These are phyloP conservation scores for Lichtheimia corymbifera DNA, from an alignment of 371 early-diverging fungal species.

Conservation along the genomic window DNA sequence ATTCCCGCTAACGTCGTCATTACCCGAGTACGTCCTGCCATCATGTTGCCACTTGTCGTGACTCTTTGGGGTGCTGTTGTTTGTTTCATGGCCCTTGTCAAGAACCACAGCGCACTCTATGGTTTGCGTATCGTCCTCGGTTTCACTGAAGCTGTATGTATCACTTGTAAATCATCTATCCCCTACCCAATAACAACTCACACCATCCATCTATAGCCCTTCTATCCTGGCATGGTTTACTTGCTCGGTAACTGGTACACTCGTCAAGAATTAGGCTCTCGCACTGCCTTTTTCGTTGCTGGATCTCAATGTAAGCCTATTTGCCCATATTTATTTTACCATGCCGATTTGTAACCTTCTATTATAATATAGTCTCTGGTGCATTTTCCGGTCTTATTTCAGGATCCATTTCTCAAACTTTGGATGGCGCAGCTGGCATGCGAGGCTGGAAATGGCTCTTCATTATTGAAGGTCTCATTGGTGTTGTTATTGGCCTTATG, in stretches of 20 bases:
- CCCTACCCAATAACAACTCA: too few relatives aligned
- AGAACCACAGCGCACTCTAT: slow-evolving; percentile 45
- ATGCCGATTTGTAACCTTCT: too few relatives aligned
- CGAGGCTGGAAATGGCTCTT: slow-evolving; percentile 67
- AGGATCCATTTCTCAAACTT: slow-evolving; percentile 34
- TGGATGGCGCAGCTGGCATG: slow-evolving; percentile 48
- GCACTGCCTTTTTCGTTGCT: slow-evolving; percentile 69
- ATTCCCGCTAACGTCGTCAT: slow-evolving; percentile 55
- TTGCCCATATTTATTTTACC: too few relatives aligned
- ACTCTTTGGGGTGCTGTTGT: slow-evolving; percentile 66
- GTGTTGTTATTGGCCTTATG: slow-evolving; percentile 39
- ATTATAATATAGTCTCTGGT: slow-evolving; percentile 2
- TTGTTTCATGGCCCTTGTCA: slow-evolving; percentile 59
- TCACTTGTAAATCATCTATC: neutral
- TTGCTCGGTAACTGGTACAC: slow-evolving; percentile 80
- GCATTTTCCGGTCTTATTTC: slow-evolving; percentile 32
- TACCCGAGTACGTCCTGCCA: slow-evolving; percentile 52
- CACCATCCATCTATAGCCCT: slow-evolving; percentile 31
- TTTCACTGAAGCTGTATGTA: slow-evolving; percentile 50
- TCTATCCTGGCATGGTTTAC: slow-evolving; percentile 76
- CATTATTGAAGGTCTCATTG: slow-evolving; percentile 56
- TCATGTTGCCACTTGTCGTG: slow-evolving; percentile 64
- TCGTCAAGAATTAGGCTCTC: slow-evolving; percentile 67
- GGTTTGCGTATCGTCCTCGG: slow-evolving; percentile 69
- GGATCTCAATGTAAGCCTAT: slow-evolving; percentile 46